A percentile compares a stretch with the other conserved stretches of the same genome.
Evolutionary conservation across 2,329 filamentous ascomycete genomes (phyloP).

Genomic region (Colletotrichum limetticola): DNA sequence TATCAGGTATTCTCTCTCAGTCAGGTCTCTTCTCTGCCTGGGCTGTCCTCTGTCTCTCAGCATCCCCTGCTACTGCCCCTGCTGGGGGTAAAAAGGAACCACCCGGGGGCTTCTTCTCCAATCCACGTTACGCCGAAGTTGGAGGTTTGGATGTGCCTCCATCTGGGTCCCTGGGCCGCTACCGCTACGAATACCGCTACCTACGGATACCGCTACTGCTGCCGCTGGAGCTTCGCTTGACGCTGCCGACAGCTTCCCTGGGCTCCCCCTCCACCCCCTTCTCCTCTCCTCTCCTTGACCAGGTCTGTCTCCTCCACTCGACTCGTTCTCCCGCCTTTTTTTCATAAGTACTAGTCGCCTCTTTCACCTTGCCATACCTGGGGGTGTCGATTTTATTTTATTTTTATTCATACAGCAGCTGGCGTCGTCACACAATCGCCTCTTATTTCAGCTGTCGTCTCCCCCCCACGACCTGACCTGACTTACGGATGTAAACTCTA

Average conservation of each 20-base stretch:
- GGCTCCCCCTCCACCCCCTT: background rate
- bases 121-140: background rate
- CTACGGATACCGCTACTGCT: conserved; percentile 1
- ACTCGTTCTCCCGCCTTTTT: background rate
- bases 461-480: conserved; percentile 7
- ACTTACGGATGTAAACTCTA: background rate
- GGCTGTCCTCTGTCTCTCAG: background rate
- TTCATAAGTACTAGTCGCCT: conserved; percentile 20
- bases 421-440: conserved; percentile 27
- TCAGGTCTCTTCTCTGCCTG: background rate
- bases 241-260: conserved; percentile 23
- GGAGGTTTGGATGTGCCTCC: background rate
- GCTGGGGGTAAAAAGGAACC: background rate
- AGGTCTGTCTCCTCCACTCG: background rate
- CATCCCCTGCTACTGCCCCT: background rate
- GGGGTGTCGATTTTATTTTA: background rate
- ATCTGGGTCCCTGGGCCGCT: background rate
- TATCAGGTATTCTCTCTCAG: background rate
- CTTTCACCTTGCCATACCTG: conserved; percentile 4
- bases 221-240: conserved; percentile 11
- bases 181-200: background rate
- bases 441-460: conserved; percentile 34
- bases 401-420: conserved; percentile 5
- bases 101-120: background rate
- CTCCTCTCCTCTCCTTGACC: conserved; percentile 32